A percentile compares a stretch with the other conserved stretches of the same genome.
Conservation (phyloP, 208 protist genomes). For the Crithidia brevicula region DNA sequence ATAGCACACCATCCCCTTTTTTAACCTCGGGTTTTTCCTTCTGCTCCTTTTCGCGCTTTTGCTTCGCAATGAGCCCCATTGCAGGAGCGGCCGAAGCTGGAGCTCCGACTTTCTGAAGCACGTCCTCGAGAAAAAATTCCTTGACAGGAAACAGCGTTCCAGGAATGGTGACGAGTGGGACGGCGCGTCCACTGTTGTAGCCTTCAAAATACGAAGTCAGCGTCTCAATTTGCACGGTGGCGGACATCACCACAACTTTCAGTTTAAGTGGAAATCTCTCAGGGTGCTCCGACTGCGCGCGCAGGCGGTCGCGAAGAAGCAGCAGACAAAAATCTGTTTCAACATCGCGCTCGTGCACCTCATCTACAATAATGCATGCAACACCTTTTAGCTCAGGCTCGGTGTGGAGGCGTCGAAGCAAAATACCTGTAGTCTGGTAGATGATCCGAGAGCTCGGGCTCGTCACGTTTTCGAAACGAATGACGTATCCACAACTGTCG, state of each 20-base stretch:
- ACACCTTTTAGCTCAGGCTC: constrained; percentile 90
- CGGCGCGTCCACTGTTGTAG: constrained; percentile 30
- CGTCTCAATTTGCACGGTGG: constrained; percentile 84
- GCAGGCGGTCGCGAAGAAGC: constrained; percentile 71
- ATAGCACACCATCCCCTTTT: constrained; percentile 26
- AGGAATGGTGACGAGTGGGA: constrained; percentile 82
- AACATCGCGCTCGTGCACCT: constrained; percentile 89
- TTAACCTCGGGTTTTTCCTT: not conserved
- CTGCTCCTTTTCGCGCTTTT: constrained; percentile 9
- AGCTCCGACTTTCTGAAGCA: constrained; percentile 50
- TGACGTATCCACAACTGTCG: constrained; percentile 88
- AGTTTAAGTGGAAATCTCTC: constrained; percentile 50
- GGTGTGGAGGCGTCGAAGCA: constrained; percentile 96
- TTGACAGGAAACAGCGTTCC: constrained; percentile 82
- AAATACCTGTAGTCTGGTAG: constrained; percentile 98
- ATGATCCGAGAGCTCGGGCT: constrained; percentile 93
- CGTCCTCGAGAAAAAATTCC: constrained; percentile 91
- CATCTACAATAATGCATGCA: constrained; percentile 88
- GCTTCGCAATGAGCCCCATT: constrained; percentile 33
- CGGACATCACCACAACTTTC: constrained; percentile 98
- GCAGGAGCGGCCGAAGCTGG: constrained; percentile 34
- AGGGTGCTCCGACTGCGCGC: constrained; percentile 49
- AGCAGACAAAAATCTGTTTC: constrained; percentile 87
- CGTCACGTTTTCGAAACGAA: constrained; percentile 88
- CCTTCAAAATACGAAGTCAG: constrained; percentile 72